These are phyloP conservation scores for Malus asiatica DNA, from an alignment of 306 rosid genomes.

Conservation along the genomic window DNA sequence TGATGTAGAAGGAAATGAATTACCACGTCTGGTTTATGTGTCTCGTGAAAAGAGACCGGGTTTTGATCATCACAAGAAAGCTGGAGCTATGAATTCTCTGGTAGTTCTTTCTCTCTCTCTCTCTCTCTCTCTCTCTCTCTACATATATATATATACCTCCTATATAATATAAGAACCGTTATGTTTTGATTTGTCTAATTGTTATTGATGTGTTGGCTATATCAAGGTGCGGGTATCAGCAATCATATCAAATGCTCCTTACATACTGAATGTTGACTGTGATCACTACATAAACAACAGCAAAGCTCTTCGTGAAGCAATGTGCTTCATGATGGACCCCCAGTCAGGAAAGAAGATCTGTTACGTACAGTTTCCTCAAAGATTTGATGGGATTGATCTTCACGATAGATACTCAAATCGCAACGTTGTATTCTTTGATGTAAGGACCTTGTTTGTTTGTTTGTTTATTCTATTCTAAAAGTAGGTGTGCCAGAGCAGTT, in stretches of 20 bases:
- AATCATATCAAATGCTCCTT: slow-evolving; percentile 81
- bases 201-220: slow-evolving; percentile 1
- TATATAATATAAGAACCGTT: too few relatives aligned
- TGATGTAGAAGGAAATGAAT: slow-evolving; percentile 73
- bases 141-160: too few relatives aligned
- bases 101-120: slow-evolving; percentile 24
- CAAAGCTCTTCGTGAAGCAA: slow-evolving; percentile 87
- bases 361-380: slow-evolving; percentile 88
- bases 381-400: slow-evolving; percentile 92
- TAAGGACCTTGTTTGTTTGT: slow-evolving; percentile 23
- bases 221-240: slow-evolving; percentile 80
- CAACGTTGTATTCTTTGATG: slow-evolving; percentile 89
- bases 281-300: slow-evolving; percentile 97
- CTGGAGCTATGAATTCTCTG: slow-evolving; percentile 93
- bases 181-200: slow-evolving; percentile 1
- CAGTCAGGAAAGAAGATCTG: slow-evolving; percentile 77
- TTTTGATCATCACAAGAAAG: slow-evolving; percentile 86
- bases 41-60: slow-evolving; percentile 98
- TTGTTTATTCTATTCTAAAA: not conserved
- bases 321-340: slow-evolving; percentile 98
- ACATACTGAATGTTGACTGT: slow-evolving; percentile 83
- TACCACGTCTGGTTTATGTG: slow-evolving; percentile 79
- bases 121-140: not conserved
- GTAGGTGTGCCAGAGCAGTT: not conserved
- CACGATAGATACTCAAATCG: slow-evolving; percentile 92